Conservation (phyloP, 2,329 filamentous ascomycete species). For the Chaetomiaceae sp. region DNA sequence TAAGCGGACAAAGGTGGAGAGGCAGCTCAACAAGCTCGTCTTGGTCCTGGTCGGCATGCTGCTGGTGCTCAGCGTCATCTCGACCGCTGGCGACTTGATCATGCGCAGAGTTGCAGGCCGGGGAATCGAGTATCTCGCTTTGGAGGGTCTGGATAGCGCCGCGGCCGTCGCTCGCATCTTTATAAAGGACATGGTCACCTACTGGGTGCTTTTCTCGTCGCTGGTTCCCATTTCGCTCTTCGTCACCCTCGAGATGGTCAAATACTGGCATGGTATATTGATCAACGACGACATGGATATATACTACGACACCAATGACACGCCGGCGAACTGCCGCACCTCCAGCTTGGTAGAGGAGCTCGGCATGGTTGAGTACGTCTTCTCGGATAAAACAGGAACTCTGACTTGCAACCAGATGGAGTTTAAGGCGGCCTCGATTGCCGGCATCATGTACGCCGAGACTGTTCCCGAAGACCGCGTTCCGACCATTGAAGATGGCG, state of each 20-base stretch:
- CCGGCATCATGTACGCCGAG: conserved; percentile 88
- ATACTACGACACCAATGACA: conserved; percentile 93
- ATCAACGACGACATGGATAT: conserved; percentile 98
- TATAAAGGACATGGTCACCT: conserved; percentile 91
- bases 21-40: conserved; percentile 89
- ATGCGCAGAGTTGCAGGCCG: conserved; percentile 60
- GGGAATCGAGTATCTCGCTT: conserved; percentile 68
- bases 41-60: conserved; percentile 84
- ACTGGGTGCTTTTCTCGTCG: conserved; percentile 97
- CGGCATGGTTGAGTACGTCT: conserved; percentile 97
- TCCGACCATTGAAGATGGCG: conserved; percentile 71
- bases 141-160: conserved; percentile 56
- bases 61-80: conserved; percentile 78
- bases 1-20: conserved; percentile 94
- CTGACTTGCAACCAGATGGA: conserved; percentile 99
- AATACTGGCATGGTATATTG: conserved; percentile 95
- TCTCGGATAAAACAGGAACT: conserved; percentile 96
- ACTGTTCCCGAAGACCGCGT: conserved; percentile 87
- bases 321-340: conserved; percentile 90
- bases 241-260: conserved; percentile 95
- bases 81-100: conserved; percentile 85
- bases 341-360: conserved; percentile 95
- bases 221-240: conserved; percentile 96
- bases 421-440: conserved; percentile 92
- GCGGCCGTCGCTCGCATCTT: conserved; percentile 67